These are phyloP conservation scores for Naganishia vishniacii DNA, from an alignment of 768 basidiomycete genomes.

Conservation along the genomic window DNA sequence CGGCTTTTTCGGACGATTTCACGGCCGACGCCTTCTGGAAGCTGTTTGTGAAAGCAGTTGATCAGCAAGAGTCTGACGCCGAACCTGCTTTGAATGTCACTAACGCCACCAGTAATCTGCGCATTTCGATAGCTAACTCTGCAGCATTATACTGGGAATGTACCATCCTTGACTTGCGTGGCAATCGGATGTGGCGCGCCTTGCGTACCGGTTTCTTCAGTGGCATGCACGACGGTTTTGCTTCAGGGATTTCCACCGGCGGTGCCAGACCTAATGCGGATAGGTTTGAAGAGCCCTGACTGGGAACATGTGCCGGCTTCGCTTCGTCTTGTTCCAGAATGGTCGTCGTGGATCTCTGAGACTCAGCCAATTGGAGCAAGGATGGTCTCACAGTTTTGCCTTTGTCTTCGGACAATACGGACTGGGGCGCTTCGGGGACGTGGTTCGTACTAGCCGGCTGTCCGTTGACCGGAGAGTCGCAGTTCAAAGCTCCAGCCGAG, in stretches of 20 bases:
- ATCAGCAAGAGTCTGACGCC: neutral
- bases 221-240: neutral
- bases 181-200: constrained; percentile 16
- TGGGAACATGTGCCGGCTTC: neutral
- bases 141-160: neutral
- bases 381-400: constrained; percentile 11
- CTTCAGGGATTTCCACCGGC: neutral
- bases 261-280: constrained; percentile 12
- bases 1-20: constrained; percentile 41
- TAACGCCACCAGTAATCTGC: constrained; percentile 20
- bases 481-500: constrained; percentile 4
- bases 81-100: neutral
- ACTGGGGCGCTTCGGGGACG: neutral
- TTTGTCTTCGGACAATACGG: constrained; percentile 3
- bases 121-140: constrained; percentile 17
- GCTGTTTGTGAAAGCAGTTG: constrained; percentile 11
- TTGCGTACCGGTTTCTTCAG: neutral
- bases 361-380: constrained; percentile 18
- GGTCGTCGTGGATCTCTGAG: constrained; percentile 10
- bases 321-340: constrained; percentile 25
- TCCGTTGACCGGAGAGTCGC: neutral
- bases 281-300: constrained; percentile 1
- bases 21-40: constrained; percentile 32
- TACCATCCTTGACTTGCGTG: constrained; percentile 9
- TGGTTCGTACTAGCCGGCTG: neutral